Evolutionary conservation across 495 filamentous ascomycete genomes (phyloP).

Genomic region (Talaromyces adpressus): DNA sequence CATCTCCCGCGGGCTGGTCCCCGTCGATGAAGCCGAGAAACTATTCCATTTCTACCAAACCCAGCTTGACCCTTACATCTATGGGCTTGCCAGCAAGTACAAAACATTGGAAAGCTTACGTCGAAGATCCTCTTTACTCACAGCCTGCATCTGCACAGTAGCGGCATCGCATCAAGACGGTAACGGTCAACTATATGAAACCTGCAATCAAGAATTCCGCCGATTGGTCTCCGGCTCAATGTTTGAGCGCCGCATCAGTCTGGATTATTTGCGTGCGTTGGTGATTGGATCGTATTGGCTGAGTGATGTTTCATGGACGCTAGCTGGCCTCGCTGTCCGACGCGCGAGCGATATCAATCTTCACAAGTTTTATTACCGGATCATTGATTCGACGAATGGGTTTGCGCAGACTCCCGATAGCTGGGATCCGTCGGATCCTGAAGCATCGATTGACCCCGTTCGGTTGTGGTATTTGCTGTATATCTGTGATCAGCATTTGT

Average conservation of each 20-base stretch:
- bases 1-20: constrained; percentile 30
- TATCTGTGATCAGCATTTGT: constrained; percentile 40
- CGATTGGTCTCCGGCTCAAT: constrained; percentile 28
- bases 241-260: constrained; percentile 30
- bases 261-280: constrained; percentile 35
- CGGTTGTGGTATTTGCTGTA: constrained; percentile 38
- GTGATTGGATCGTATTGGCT: constrained; percentile 40
- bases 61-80: constrained; percentile 36
- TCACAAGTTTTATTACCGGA: constrained; percentile 23
- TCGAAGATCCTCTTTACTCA: constrained; percentile 24
- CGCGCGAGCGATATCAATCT: constrained; percentile 36
- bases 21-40: constrained; percentile 22
- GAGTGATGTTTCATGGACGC: constrained; percentile 32
- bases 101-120: constrained; percentile 23
- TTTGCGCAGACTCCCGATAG: constrained; percentile 15
- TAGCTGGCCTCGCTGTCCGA: constrained; percentile 35
- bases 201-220: constrained; percentile 35
- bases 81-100: constrained; percentile 31
- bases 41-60: constrained; percentile 32
- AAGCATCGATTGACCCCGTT: constrained; percentile 21
- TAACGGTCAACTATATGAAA: constrained; percentile 26
- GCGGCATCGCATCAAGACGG: constrained; percentile 33
- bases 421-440: constrained; percentile 5
- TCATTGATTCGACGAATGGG: constrained; percentile 14
- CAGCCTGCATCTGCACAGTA: constrained; percentile 36